A percentile compares a stretch with the other conserved stretches of the same genome.
Conservation (phyloP, 2,329 filamentous ascomycete species). For the Hypoxylon sp. region DNA sequence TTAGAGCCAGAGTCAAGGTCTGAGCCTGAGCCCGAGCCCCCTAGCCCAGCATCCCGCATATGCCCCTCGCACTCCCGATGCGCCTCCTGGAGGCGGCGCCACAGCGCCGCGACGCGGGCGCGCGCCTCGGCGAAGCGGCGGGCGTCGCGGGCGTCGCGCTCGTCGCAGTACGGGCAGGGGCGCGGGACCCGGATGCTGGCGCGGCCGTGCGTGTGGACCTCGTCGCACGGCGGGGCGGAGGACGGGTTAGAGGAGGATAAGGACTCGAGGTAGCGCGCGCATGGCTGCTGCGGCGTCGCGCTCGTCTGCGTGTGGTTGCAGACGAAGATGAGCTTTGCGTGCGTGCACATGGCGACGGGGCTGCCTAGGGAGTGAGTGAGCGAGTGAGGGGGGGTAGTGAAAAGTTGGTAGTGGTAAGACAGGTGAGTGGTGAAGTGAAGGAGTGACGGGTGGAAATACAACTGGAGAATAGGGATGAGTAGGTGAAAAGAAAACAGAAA, state of each 20-base stretch:
- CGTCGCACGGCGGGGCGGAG: conserved; percentile 28
- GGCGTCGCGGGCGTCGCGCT: conserved; percentile 20
- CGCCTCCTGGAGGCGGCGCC: conserved; percentile 18
- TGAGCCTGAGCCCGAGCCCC: neutral
- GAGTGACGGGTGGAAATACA: neutral
- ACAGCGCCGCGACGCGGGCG: conserved; percentile 25
- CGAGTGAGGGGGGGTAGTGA: too few relatives aligned
- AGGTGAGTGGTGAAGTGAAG: too few relatives aligned
- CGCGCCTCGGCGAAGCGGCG: conserved; percentile 21
- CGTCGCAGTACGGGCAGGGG: conserved; percentile 30
- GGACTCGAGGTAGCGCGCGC: conserved; percentile 29
- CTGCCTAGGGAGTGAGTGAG: too few relatives aligned
- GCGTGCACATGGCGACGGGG: conserved; percentile 36
- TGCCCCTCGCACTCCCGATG: conserved; percentile 37
- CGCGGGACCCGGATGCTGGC: conserved; percentile 27
- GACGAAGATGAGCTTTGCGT: conserved; percentile 36
- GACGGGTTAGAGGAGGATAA: conserved; percentile 21
- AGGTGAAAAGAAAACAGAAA: neutral
- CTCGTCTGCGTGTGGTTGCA: conserved; percentile 41
- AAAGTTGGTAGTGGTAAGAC: too few relatives aligned
- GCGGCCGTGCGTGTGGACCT: conserved; percentile 27
- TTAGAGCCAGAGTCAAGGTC: too few relatives aligned
- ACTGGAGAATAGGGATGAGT: neutral
- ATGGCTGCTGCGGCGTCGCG: conserved; percentile 20
- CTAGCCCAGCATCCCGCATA: conserved; percentile 32